These are phyloP conservation scores for Phlebiopsis gigantea DNA, from an alignment of 768 basidiomycete genomes.

Conservation along the genomic window DNA sequence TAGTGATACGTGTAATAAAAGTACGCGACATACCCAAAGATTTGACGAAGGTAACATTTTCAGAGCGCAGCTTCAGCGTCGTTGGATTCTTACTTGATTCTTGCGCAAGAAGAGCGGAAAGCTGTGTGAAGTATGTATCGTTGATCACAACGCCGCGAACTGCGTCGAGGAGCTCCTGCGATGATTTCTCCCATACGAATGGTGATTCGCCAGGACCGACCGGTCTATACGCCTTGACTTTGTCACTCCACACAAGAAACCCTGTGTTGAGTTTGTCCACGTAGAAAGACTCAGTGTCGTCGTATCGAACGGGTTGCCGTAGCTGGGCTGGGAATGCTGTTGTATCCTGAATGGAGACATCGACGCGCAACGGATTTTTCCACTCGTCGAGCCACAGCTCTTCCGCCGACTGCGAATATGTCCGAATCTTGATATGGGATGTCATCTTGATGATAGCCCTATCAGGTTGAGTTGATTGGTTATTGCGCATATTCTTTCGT, in stretches of 20 bases:
- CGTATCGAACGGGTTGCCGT: conserved; percentile 16
- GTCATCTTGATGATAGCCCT: conserved; percentile 67
- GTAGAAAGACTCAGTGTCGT: conserved; percentile 34
- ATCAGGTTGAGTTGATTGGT: conserved; percentile 6
- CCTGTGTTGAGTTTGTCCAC: conserved; percentile 76
- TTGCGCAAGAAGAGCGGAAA: conserved; percentile 71
- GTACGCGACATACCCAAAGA: conserved; percentile 34
- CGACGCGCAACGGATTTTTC: conserved; percentile 52
- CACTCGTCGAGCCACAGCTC: conserved; percentile 75
- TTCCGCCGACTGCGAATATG: conserved; percentile 54
- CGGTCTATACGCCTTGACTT: conserved; percentile 54
- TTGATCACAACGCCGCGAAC: conserved; percentile 42
- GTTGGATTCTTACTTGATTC: conserved; percentile 60
- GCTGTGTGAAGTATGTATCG: conserved; percentile 53
- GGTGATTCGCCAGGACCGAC: conserved; percentile 32
- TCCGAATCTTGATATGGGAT: conserved; percentile 70
- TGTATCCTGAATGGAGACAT: conserved; percentile 43
- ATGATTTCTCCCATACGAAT: conserved; percentile 50
- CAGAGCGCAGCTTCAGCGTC: conserved; percentile 51
- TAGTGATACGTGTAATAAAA: not conserved
- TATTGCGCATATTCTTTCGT: not conserved
- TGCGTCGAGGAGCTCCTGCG: conserved; percentile 44
- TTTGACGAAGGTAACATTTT: conserved; percentile 45
- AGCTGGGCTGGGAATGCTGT: conserved; percentile 45
- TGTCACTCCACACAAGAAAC: conserved; percentile 68